phyloP scores from a whole-genome alignment of 495 filamentous ascomycete genomes.

The Neurospora sp. region DNA sequence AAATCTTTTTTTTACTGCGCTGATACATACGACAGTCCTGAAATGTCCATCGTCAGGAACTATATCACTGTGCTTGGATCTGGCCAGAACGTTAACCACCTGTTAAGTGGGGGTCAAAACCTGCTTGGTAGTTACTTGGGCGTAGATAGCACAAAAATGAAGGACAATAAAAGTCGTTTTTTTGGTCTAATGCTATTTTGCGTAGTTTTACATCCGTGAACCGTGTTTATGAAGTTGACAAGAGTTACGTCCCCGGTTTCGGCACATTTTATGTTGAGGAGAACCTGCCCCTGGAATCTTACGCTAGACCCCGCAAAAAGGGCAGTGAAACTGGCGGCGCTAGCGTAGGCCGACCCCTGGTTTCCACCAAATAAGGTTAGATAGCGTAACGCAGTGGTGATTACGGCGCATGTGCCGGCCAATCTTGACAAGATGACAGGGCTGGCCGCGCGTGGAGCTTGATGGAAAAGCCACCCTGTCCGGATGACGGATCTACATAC shows the following conservation, averaged over 20 bases:
- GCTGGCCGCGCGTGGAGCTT: background rate
- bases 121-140: background rate
- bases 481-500: background rate
- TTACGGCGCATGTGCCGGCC: background rate
- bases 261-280: background rate
- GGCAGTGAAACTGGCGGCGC: background rate
- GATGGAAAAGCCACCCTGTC: background rate
- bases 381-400: background rate
- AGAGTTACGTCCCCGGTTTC: background rate
- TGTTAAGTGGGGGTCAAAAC: background rate
- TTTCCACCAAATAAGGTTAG: background rate
- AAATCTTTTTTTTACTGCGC: background rate
- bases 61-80: background rate
- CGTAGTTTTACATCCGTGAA: background rate
- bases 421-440: background rate
- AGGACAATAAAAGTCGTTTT: background rate
- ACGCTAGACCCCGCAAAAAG: background rate
- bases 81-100: background rate
- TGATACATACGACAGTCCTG: background rate
- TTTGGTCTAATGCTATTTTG: background rate
- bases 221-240: background rate
- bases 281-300: background rate
- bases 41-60: background rate
- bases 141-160: background rate
- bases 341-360: background rate